These are phyloP conservation scores for Aspergillus quadricinctus DNA, from an alignment of 2,329 filamentous ascomycete species.

Conservation along the genomic window DNA sequence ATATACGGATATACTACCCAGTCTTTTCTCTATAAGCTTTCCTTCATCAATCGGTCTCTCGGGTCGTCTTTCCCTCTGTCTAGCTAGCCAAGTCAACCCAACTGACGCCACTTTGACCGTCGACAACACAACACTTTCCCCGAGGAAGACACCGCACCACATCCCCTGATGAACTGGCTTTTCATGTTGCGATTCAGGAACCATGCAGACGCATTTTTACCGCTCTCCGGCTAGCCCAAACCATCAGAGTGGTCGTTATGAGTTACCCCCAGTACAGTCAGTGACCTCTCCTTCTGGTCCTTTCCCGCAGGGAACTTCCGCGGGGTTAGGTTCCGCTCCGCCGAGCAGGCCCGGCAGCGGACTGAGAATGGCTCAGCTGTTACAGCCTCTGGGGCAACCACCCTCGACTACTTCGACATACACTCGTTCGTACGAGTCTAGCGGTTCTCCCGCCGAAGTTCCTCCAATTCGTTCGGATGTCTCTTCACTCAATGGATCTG, in stretches of 20 bases:
- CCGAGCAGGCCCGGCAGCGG: conserved; percentile 37
- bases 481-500: conserved; percentile 34
- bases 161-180: conserved; percentile 17
- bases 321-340: conserved; percentile 32
- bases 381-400: conserved; percentile 32
- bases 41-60: conserved; percentile 6
- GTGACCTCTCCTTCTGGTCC: conserved; percentile 30
- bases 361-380: conserved; percentile 39
- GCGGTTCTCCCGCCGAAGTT: conserved; percentile 37
- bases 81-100: background rate
- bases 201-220: conserved; percentile 33
- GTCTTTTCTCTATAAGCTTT: background rate
- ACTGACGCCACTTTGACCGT: background rate
- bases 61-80: background rate
- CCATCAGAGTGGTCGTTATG: conserved; percentile 25
- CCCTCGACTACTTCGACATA: conserved; percentile 27
- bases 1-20: background rate
- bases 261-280: conserved; percentile 33
- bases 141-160: background rate
- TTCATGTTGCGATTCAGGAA: conserved; percentile 8
- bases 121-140: background rate
- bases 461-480: conserved; percentile 33
- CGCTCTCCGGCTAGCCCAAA: conserved; percentile 23
- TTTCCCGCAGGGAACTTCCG: conserved; percentile 20
- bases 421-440: conserved; percentile 38